A percentile compares a stretch with the other conserved stretches of the same genome.
These are phyloP conservation scores for Nemania bipapillata DNA, from an alignment of 2,329 filamentous ascomycete genomes.

Conservation along the genomic window DNA sequence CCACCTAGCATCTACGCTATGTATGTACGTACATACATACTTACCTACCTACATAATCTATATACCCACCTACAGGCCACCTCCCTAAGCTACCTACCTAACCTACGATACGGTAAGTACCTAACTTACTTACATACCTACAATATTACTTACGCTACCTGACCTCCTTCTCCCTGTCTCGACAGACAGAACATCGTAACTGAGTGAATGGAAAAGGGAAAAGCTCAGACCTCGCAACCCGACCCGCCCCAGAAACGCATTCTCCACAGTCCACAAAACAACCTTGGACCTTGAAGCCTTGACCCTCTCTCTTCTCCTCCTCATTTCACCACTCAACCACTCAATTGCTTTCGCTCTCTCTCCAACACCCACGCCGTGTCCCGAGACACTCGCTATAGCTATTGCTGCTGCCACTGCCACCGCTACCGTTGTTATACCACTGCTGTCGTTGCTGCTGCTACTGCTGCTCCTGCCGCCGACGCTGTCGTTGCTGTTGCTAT, in stretches of 20 bases:
- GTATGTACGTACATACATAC: slow-evolving; percentile 1
- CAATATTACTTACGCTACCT: too few relatives aligned
- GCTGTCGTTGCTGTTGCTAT: slow-evolving; percentile 2
- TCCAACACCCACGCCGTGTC: slow-evolving; percentile 37
- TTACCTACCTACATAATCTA: neutral
- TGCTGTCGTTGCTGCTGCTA: neutral
- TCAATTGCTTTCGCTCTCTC: slow-evolving; percentile 35
- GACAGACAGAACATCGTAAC: neutral
- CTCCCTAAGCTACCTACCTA: slow-evolving; percentile 4
- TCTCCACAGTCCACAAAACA: slow-evolving; percentile 43
- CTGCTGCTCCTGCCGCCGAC: neutral
- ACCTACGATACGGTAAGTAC: neutral
- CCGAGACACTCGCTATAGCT: slow-evolving; percentile 41
- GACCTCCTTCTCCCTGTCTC: neutral
- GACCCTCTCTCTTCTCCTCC: slow-evolving; percentile 43
- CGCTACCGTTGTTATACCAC: neutral
- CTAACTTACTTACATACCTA: neutral
- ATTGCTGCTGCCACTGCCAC: slow-evolving; percentile 7
- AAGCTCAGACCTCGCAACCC: slow-evolving; percentile 33
- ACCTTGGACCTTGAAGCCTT: slow-evolving; percentile 38
- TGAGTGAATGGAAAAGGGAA: slow-evolving; percentile 10
- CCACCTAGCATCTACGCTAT: neutral
- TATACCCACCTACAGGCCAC: neutral
- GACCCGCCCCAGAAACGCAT: slow-evolving; percentile 39
- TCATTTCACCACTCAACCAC: slow-evolving; percentile 42